A percentile compares a stretch with the other conserved stretches of the same genome.
phyloP scores from a whole-genome alignment of 805 yeast species.

The Cephaloascus albidus region DNA sequence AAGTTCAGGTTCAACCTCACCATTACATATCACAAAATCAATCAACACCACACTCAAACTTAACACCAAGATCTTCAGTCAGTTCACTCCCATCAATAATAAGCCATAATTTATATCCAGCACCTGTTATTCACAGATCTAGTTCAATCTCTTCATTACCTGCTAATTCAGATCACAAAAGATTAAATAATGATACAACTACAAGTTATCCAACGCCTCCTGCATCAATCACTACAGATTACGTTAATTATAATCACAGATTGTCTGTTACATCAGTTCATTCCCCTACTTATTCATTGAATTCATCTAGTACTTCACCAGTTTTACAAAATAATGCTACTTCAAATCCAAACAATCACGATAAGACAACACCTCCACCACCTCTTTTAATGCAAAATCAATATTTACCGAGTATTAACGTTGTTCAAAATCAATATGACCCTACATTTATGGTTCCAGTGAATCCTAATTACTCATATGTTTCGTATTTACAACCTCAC shows the following conservation, averaged over 20 bases:
- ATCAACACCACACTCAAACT: neutral
- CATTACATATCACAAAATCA: neutral
- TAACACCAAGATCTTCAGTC: neutral
- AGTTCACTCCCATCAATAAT: neutral
- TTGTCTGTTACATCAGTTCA: neutral
- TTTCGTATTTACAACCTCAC: too few relatives aligned
- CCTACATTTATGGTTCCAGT: neutral
- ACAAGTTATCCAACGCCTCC: neutral
- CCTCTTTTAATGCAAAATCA: neutral
- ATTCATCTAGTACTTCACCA: neutral
- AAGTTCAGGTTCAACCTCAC: neutral
- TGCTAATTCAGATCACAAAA: neutral
- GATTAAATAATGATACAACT: neutral
- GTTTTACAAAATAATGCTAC: neutral
- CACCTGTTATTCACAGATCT: neutral
- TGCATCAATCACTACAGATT: neutral
- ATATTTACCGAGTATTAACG: too few relatives aligned
- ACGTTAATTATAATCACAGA: neutral
- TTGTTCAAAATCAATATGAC: neutral
- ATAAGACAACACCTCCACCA: slow-evolving; percentile 2
- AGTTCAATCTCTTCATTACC: neutral
- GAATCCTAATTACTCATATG: neutral
- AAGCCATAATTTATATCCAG: neutral
- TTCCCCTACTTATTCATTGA: neutral
- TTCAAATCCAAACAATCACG: too few relatives aligned